Conservation (phyloP, 192 early-diverging fungal genomes). For the Backusella sp. region DNA sequence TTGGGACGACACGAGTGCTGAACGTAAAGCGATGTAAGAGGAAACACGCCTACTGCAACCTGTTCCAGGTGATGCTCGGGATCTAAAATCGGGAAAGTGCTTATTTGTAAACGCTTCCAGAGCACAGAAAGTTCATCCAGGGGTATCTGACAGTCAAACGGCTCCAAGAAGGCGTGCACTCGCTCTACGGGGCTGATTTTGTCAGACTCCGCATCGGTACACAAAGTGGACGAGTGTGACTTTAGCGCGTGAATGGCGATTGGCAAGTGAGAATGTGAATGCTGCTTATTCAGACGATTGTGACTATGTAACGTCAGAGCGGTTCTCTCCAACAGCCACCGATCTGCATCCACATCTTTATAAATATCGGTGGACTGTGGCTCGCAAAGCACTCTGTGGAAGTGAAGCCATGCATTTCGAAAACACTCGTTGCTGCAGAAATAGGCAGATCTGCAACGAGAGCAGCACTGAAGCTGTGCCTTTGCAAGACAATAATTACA, state of each 20-base stretch:
- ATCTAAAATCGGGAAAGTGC: constrained; percentile 24
- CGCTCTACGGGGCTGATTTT: neutral
- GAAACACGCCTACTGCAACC: constrained; percentile 29
- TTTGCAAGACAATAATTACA: constrained; percentile 30
- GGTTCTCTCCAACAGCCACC: constrained; percentile 23
- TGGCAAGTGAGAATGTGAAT: constrained; percentile 30
- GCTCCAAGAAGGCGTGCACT: constrained; percentile 4
- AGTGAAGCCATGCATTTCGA: constrained; percentile 34
- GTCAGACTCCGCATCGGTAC: neutral
- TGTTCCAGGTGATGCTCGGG: constrained; percentile 14
- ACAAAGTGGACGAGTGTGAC: constrained; percentile 4
- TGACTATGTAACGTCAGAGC: constrained; percentile 30
- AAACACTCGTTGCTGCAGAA: constrained; percentile 37
- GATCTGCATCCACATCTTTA: constrained; percentile 24
- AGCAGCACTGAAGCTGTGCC: constrained; percentile 32
- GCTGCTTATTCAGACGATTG: constrained; percentile 33
- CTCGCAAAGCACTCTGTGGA: constrained; percentile 22
- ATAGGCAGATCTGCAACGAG: constrained; percentile 31
- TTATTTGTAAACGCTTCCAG: constrained; percentile 3
- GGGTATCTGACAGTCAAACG: constrained; percentile 21
- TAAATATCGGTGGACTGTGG: constrained; percentile 24
- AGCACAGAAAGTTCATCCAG: constrained; percentile 11
- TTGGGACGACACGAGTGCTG: constrained; percentile 66
- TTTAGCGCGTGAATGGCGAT: constrained; percentile 25
- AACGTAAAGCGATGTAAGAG: constrained; percentile 62